phyloP scores from a whole-genome alignment of 2,329 filamentous ascomycete species.

The Diaporthe citrichinensis region DNA sequence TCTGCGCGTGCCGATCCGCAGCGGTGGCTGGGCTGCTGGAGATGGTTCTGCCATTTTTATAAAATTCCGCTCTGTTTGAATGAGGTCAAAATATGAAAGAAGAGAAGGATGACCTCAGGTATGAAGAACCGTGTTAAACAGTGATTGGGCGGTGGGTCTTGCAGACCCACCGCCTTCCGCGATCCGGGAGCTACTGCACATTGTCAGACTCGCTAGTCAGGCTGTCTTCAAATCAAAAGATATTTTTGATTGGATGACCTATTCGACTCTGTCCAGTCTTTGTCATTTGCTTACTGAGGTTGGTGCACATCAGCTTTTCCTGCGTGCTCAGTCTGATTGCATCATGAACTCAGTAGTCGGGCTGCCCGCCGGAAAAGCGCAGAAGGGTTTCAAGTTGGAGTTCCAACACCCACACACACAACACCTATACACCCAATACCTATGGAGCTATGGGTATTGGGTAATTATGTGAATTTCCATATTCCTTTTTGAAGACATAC shows the following conservation, averaged over 20 bases:
- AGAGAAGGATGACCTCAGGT: background rate
- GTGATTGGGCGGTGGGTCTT: background rate
- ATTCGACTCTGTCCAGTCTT: background rate
- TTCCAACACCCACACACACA: too few relatives aligned
- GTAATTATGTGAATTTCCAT: too few relatives aligned
- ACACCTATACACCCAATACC: too few relatives aligned
- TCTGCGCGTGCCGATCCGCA: constrained; percentile 13
- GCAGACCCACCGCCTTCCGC: background rate
- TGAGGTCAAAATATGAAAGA: background rate
- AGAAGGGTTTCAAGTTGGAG: too few relatives aligned
- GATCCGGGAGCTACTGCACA: background rate
- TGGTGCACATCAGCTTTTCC: background rate
- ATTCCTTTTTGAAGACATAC: too few relatives aligned
- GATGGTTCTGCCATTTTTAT: background rate
- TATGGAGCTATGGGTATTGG: too few relatives aligned
- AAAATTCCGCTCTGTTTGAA: background rate
- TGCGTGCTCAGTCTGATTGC: too few relatives aligned
- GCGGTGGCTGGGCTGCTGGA: background rate
- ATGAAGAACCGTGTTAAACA: background rate
- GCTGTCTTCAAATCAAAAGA: background rate
- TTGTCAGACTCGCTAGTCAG: background rate
- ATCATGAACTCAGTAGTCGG: too few relatives aligned
- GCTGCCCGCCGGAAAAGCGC: too few relatives aligned
- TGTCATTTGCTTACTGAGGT: background rate
- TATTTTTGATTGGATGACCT: background rate